phyloP scores from a whole-genome alignment of 148 eudicot genomes.

The Persicaria maculosa region DNA sequence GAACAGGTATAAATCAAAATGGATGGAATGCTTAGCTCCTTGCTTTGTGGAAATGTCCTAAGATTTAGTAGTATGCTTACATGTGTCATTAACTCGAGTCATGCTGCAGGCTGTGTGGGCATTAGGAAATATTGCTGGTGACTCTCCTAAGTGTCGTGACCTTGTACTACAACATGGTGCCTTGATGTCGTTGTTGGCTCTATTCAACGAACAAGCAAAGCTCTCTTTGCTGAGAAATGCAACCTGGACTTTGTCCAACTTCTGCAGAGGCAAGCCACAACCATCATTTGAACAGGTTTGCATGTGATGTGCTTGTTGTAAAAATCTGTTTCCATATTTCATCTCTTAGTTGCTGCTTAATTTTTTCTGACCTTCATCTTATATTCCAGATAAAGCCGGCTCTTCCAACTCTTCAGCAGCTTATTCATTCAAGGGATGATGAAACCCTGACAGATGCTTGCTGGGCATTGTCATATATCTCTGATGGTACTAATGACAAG shows the following conservation, averaged over 20 bases:
- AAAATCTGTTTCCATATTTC: background rate
- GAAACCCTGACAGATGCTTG: slow-evolving; percentile 88
- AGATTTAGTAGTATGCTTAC: background rate
- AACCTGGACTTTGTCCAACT: slow-evolving; percentile 88
- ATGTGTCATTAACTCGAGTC: background rate
- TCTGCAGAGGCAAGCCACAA: slow-evolving; percentile 89
- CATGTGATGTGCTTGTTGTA: background rate
- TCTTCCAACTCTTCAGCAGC: slow-evolving; percentile 65
- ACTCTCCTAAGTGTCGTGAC: slow-evolving; percentile 87
- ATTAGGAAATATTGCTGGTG: slow-evolving; percentile 85
- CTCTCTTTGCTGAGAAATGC: slow-evolving; percentile 81
- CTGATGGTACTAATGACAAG: slow-evolving; percentile 91
- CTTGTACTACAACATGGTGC: slow-evolving; percentile 76
- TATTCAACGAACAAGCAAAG: slow-evolving; percentile 65
- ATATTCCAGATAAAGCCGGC: slow-evolving; percentile 59
- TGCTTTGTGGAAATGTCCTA: background rate
- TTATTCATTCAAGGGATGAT: slow-evolving; percentile 65
- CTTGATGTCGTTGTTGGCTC: slow-evolving; percentile 53
- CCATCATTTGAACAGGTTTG: slow-evolving; percentile 74
- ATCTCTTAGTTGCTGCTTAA: background rate
- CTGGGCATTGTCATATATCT: slow-evolving; percentile 87
- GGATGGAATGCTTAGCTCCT: background rate
- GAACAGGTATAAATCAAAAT: slow-evolving; percentile 55
- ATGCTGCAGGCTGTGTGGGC: slow-evolving; percentile 75
- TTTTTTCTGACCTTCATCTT: background rate